Evolutionary conservation across 2,329 filamentous ascomycete genomes (phyloP).

Genomic region (Aspergillus sp.): DNA sequence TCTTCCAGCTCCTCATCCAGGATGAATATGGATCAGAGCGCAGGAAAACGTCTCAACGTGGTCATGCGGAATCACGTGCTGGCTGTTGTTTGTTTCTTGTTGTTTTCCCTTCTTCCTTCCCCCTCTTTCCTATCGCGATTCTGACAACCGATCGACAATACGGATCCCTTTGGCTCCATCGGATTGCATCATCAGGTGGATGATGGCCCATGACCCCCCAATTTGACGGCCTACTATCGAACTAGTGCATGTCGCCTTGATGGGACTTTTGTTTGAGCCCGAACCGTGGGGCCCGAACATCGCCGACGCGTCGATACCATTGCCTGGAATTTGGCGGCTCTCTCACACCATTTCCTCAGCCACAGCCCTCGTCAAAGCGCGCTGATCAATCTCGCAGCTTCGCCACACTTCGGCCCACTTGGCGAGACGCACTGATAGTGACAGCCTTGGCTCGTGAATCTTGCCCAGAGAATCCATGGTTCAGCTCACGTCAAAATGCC

Average conservation of each 20-base stretch:
- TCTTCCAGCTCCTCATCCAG: too few species aligned
- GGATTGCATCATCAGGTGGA: not conserved
- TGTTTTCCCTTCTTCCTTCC: not conserved
- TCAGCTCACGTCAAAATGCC: not conserved
- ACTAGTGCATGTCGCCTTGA: not conserved
- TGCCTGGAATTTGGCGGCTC: not conserved
- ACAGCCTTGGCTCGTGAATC: not conserved
- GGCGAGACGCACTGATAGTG: not conserved
- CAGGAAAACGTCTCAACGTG: too few species aligned
- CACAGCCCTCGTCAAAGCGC: not conserved
- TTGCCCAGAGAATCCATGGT: not conserved
- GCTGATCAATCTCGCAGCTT: not conserved
- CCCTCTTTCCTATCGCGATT: not conserved
- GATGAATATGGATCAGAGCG: too few species aligned
- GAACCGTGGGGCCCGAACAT: not conserved
- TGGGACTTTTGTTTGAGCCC: not conserved
- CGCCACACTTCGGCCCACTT: not conserved
- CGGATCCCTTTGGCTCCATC: not conserved
- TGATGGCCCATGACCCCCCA: not conserved
- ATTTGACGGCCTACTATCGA: not conserved
- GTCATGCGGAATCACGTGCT: not conserved
- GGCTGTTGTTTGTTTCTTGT: not conserved
- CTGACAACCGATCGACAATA: not conserved
- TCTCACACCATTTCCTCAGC: not conserved
- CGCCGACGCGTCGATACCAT: not conserved